phyloP scores from a whole-genome alignment of 257 asterid genomes.

The Anisodus tanguticus region DNA sequence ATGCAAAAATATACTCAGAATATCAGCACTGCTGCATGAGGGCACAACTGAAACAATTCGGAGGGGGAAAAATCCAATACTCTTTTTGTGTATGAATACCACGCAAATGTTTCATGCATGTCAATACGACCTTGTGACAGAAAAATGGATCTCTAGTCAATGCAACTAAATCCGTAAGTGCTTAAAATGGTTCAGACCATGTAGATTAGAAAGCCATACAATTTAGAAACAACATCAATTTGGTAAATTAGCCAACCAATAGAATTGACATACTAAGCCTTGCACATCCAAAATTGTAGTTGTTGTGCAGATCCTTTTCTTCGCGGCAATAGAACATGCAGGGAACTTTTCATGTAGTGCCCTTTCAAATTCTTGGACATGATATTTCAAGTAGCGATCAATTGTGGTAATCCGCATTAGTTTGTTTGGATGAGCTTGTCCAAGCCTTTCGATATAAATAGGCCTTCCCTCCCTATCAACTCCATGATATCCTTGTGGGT shows the following conservation, averaged over 20 bases:
- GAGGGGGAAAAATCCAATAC: not conserved
- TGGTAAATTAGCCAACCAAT: conserved; percentile 9
- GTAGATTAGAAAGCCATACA: not conserved
- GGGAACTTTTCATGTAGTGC: conserved; percentile 85
- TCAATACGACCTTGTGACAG: not conserved
- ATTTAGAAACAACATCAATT: conserved; percentile 19
- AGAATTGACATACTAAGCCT: conserved; percentile 76
- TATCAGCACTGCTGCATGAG: not conserved
- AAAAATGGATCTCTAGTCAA: not conserved
- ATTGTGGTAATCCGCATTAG: conserved; percentile 74
- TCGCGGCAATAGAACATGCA: conserved; percentile 92
- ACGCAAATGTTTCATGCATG: not conserved
- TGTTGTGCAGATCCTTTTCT: conserved; percentile 74
- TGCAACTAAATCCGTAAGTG: not conserved
- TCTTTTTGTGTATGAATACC: not conserved
- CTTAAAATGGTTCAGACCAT: not conserved
- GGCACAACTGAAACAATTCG: not conserved
- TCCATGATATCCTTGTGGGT: conserved; percentile 99
- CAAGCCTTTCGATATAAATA: conserved; percentile 92
- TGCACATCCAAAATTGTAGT: conserved; percentile 93
- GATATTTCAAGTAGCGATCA: conserved; percentile 83
- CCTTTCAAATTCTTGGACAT: conserved; percentile 94
- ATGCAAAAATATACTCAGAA: not conserved
- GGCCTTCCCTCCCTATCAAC: conserved; percentile 98
- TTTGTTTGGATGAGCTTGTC: conserved; percentile 85